phyloP scores from a whole-genome alignment of 305 asterid genomes.

The Plantago coronopus region DNA sequence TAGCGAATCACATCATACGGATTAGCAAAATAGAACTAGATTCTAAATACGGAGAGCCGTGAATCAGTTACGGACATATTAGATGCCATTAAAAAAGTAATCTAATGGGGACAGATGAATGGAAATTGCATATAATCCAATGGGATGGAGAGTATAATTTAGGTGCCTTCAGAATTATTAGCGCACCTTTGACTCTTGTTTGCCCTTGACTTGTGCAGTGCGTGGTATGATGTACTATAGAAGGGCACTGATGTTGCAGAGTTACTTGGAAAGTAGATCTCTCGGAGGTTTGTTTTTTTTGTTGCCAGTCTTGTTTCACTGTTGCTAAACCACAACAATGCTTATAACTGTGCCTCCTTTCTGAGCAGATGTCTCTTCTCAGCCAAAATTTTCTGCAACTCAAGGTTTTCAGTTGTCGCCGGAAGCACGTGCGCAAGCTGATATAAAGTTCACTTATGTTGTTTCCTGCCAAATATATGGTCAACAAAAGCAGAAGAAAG shows the following conservation, averaged over 20 bases:
- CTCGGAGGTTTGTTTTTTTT: constrained; percentile 58
- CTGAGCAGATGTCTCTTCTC: constrained; percentile 54
- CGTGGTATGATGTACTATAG: constrained; percentile 99
- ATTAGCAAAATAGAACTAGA: too few relatives aligned
- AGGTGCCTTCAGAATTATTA: too few relatives aligned
- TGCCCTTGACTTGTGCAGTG: constrained; percentile 44
- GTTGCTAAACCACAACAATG: constrained; percentile 16
- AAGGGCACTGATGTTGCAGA: constrained; percentile 95
- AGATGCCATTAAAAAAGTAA: too few relatives aligned
- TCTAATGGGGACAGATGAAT: too few relatives aligned
- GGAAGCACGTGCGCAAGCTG: constrained; percentile 97
- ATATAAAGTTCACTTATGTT: constrained; percentile 89
- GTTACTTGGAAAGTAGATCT: constrained; percentile 78
- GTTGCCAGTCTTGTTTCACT: constrained; percentile 6
- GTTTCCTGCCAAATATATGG: constrained; percentile 98
- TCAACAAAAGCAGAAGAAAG: constrained; percentile 91
- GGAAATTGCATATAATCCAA: too few relatives aligned
- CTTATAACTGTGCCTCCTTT: constrained; percentile 23
- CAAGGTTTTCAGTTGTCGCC: constrained; percentile 83
- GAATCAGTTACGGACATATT: too few relatives aligned
- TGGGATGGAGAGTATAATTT: too few relatives aligned
- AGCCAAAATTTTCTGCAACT: constrained; percentile 43
- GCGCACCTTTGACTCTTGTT: constrained; percentile 13
- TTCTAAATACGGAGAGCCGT: too few relatives aligned
- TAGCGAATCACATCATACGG: too few relatives aligned